Evolutionary conservation across 140 eudicot species (phyloP).

Genomic region (Oenanthe javanica): DNA sequence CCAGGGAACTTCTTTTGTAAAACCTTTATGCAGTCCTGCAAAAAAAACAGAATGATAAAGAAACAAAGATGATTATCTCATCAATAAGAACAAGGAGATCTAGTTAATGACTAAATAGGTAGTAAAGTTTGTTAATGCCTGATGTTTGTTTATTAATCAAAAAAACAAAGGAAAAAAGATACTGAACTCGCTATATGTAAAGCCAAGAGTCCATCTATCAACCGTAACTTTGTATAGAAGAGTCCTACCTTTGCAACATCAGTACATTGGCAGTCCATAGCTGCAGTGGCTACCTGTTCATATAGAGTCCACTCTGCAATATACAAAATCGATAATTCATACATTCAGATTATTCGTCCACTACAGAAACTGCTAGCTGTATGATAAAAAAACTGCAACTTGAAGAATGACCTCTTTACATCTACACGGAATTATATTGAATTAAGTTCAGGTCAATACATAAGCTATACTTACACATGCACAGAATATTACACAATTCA

Average conservation of each 20-base stretch:
- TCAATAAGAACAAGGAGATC: neutral
- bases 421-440: neutral
- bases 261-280: slow-evolving; percentile 81
- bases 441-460: neutral
- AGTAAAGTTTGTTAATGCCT: neutral
- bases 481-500: neutral
- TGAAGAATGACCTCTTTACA: neutral
- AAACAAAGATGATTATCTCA: neutral
- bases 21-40: slow-evolving; percentile 78
- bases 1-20: slow-evolving; percentile 71
- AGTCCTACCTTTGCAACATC: slow-evolving; percentile 70
- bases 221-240: neutral
- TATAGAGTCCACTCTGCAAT: slow-evolving; percentile 81
- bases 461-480: neutral
- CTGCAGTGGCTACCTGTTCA: slow-evolving; percentile 94
- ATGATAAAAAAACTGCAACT: neutral
- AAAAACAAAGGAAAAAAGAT: neutral
- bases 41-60: neutral
- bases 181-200: neutral
- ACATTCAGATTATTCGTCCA: neutral
- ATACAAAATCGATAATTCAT: slow-evolving; percentile 6
- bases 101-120: neutral
- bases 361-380: neutral
- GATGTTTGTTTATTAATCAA: neutral
- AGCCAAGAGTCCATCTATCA: neutral